These are phyloP conservation scores for Lasiodiplodia sp. DNA, from an alignment of 2,329 filamentous ascomycete genomes.

Conservation along the genomic window DNA sequence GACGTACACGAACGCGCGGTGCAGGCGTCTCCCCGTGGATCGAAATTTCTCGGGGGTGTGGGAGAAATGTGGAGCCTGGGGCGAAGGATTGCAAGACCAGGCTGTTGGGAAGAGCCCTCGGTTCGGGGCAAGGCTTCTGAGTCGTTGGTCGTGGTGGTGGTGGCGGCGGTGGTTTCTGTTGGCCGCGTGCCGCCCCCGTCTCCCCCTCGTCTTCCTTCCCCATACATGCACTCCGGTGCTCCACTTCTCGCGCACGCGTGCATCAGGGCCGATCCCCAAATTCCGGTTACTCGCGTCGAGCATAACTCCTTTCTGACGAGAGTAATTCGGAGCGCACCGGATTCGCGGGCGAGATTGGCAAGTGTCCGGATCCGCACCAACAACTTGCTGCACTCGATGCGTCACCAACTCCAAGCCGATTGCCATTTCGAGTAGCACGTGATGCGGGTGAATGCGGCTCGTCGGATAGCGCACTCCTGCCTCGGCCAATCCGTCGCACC, in stretches of 20 bases:
- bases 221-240: background rate
- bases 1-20: background rate
- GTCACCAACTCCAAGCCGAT: constrained; percentile 2
- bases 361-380: background rate
- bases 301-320: background rate
- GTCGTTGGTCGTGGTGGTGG: background rate
- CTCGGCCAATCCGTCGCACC: background rate
- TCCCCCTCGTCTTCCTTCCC: background rate
- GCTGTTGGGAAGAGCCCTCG: background rate
- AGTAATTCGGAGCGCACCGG: background rate
- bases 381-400: background rate
- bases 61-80: background rate
- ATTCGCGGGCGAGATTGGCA: background rate
- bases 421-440: constrained; percentile 12
- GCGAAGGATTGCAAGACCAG: background rate
- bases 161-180: background rate
- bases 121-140: background rate
- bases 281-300: background rate
- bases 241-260: background rate
- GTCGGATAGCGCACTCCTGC: background rate
- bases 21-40: constrained; percentile 2
- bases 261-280: background rate
- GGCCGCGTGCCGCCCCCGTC: background rate
- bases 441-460: background rate
- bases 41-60: constrained; percentile 17